Evolutionary conservation across 192 early-diverging fungal species (phyloP).

Genomic region (Linnemannia schmuckeri): DNA sequence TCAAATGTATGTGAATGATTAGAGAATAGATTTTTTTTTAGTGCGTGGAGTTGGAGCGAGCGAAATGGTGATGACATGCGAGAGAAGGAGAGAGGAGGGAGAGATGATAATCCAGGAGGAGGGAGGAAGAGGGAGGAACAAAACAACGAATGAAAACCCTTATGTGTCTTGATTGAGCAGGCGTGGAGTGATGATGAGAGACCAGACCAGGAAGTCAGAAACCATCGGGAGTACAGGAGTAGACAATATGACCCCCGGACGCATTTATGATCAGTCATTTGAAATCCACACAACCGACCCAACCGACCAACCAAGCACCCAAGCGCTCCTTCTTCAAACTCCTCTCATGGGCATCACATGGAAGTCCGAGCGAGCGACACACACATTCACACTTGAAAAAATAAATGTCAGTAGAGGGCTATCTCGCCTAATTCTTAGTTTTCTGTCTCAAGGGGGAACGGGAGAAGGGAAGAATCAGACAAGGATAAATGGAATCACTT

Average conservation of each 20-base stretch:
- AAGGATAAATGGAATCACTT: background rate
- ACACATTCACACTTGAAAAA: background rate
- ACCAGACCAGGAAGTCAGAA: background rate
- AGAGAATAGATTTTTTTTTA: too few relatives aligned
- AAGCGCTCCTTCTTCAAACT: background rate
- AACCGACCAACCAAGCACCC: background rate
- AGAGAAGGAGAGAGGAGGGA: background rate
- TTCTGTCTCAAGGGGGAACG: background rate
- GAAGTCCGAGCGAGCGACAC: background rate
- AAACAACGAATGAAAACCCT: too few relatives aligned
- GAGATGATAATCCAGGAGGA: background rate
- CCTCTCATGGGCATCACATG: background rate
- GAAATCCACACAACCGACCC: background rate
- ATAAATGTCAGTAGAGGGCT: background rate
- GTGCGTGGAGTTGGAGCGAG: too few relatives aligned
- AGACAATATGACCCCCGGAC: background rate
- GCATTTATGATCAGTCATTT: slow-evolving; percentile 9
- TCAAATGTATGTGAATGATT: too few relatives aligned
- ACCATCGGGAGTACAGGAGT: background rate
- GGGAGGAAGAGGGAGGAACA: too few relatives aligned
- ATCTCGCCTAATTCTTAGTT: background rate
- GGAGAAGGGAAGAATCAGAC: too few relatives aligned
- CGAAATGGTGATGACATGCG: background rate
- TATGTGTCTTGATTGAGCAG: background rate
- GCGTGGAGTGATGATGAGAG: background rate